Evolutionary conservation across 2,329 filamentous ascomycete genomes (phyloP).

Genomic region (Bimuria novae-zelandiae): DNA sequence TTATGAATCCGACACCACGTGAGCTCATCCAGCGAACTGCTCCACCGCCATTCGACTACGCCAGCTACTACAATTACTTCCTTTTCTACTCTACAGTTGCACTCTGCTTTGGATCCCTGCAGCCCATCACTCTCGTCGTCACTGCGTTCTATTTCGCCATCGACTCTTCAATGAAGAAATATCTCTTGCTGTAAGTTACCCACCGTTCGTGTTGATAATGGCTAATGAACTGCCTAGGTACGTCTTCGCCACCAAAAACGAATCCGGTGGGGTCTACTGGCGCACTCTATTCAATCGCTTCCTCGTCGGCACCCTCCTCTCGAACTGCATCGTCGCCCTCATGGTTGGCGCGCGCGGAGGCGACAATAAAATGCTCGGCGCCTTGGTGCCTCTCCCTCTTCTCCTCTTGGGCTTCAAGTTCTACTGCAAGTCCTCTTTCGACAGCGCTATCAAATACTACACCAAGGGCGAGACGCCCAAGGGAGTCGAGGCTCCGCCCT

Average conservation of each 20-base stretch:
- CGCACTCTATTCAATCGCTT: conserved; percentile 90
- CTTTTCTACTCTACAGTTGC: conserved; percentile 91
- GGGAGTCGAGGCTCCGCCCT: conserved; percentile 53
- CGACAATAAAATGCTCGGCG: conserved; percentile 63
- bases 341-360: conserved; percentile 71
- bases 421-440: conserved; percentile 77
- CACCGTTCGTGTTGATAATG: not conserved
- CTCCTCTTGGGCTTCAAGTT: conserved; percentile 83
- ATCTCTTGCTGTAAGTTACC: conserved; percentile 72
- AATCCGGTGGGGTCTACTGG: conserved; percentile 94
- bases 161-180: conserved; percentile 92
- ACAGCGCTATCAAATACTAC: conserved; percentile 80
- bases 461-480: conserved; percentile 64
- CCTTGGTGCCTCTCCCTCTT: conserved; percentile 75
- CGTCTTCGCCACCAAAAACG: conserved; percentile 94
- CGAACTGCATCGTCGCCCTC: conserved; percentile 78
- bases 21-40: conserved; percentile 92
- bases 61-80: conserved; percentile 98
- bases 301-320: conserved; percentile 77
- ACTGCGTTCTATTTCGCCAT: conserved; percentile 87
- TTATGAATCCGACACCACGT: conserved; percentile 84
- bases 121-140: conserved; percentile 84
- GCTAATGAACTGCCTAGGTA: conserved; percentile 50
- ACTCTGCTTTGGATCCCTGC: conserved; percentile 80
- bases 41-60: conserved; percentile 90